Evolutionary conservation across 2,329 filamentous ascomycete genomes (phyloP).

Genomic region (Dactylonectria estremocensis): DNA sequence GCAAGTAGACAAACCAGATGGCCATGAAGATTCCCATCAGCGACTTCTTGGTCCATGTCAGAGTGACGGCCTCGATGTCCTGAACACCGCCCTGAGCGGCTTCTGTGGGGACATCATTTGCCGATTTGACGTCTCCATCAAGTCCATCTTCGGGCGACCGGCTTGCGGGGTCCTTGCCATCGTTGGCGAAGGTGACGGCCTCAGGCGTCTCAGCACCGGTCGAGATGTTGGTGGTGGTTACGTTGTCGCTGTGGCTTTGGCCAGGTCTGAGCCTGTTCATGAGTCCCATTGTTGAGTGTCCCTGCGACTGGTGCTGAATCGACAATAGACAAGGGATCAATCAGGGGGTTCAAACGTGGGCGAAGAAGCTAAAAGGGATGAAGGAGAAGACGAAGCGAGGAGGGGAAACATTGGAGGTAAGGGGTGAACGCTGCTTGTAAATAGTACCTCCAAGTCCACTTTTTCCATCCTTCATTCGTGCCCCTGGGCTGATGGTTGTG

Average conservation of each 20-base stretch:
- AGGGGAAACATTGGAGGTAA: background rate
- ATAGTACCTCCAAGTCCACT: constrained; percentile 10
- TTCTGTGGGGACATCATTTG: too few relatives aligned
- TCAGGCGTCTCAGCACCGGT: constrained; percentile 23
- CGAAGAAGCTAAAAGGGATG: background rate
- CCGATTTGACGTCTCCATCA: background rate
- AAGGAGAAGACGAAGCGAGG: too few relatives aligned
- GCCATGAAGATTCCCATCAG: constrained; percentile 55
- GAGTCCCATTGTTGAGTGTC: constrained; percentile 26
- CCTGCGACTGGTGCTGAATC: constrained; percentile 5
- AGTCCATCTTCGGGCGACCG: constrained; percentile 30
- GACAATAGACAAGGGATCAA: background rate
- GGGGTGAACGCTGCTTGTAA: background rate
- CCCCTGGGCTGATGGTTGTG: background rate
- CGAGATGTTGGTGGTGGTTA: background rate
- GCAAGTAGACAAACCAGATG: constrained; percentile 65
- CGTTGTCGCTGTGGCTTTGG: constrained; percentile 3
- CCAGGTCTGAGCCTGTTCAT: constrained; percentile 26
- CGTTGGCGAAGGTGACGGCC: constrained; percentile 15
- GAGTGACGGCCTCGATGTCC: constrained; percentile 55
- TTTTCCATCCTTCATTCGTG: background rate
- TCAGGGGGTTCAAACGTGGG: background rate
- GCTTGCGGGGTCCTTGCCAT: constrained; percentile 25
- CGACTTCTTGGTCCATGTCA: constrained; percentile 53
- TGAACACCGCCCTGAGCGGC: constrained; percentile 50